These are phyloP conservation scores for Leccinum longicurvipes DNA, from an alignment of 768 basidiomycete genomes.

Conservation along the genomic window DNA sequence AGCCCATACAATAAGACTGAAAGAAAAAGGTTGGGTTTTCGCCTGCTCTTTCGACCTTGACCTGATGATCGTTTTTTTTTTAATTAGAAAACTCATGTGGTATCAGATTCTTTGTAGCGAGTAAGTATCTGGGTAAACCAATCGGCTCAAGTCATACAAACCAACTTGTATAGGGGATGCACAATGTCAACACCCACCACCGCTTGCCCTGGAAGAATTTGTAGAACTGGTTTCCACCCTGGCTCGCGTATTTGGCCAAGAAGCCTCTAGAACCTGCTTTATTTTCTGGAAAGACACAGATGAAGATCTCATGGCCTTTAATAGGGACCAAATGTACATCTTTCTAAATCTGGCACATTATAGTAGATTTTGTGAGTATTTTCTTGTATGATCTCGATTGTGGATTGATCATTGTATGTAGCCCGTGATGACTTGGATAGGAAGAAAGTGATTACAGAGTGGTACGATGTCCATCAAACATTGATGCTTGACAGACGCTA, in stretches of 20 bases:
- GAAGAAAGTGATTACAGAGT: slow-evolving; percentile 5
- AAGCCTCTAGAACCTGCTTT: background rate
- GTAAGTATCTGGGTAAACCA: background rate
- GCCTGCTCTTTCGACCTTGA: too few species aligned
- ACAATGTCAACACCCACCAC: background rate
- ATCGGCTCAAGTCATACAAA: background rate
- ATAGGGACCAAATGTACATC: slow-evolving; percentile 10
- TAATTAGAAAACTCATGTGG: background rate
- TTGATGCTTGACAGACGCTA: background rate
- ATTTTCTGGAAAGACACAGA: slow-evolving; percentile 19
- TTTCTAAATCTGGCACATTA: slow-evolving; percentile 17
- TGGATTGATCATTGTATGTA: background rate
- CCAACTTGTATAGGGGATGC: background rate
- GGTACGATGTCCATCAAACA: slow-evolving; percentile 4
- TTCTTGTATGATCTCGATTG: background rate
- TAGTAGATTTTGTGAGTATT: slow-evolving; percentile 2
- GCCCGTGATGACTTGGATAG: background rate
- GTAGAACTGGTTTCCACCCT: slow-evolving; percentile 1
- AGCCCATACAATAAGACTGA: slow-evolving; percentile 1
- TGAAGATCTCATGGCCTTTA: slow-evolving; percentile 18
- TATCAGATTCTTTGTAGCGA: slow-evolving; percentile 12
- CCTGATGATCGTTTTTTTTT: too few species aligned
- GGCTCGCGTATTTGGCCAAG: background rate
- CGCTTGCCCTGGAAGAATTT: background rate
- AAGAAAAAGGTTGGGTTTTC: slow-evolving; percentile 1